A percentile compares a stretch with the other conserved stretches of the same genome.
Conservation (phyloP, 805 yeast species). For the Cyberlindnera xylosilytica region DNA sequence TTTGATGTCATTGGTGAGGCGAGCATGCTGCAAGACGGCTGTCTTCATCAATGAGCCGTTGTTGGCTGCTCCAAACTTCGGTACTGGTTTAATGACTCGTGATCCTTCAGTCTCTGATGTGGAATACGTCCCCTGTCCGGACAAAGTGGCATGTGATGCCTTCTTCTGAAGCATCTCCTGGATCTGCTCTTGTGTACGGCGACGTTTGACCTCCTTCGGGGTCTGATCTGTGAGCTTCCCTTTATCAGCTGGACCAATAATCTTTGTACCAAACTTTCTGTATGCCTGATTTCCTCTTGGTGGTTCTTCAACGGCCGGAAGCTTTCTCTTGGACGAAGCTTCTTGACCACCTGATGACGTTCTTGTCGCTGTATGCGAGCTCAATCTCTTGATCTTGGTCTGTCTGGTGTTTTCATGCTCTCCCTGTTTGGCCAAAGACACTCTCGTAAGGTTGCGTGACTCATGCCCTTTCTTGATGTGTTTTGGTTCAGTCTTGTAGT, state of each 20-base stretch:
- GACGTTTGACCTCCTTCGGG: conserved; percentile 26
- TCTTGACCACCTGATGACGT: too few species aligned
- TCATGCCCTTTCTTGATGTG: conserved; percentile 2
- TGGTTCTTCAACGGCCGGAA: conserved; percentile 23
- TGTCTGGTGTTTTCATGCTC: conserved; percentile 19
- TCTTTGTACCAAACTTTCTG: conserved; percentile 25
- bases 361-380: too few species aligned
- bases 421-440: conserved; percentile 22
- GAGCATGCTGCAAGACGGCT: conserved; percentile 32
- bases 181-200: conserved; percentile 25
- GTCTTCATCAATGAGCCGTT: conserved; percentile 31
- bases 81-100: conserved; percentile 11
- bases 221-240: conserved; percentile 18
- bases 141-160: conserved; percentile 26
- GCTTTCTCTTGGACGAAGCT: conserved; percentile 16
- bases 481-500: too few species aligned
- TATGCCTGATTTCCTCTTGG: conserved; percentile 14
- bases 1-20: conserved; percentile 20
- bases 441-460: conserved; percentile 22
- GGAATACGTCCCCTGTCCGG: conserved; percentile 1
- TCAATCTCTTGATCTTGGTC: conserved; percentile 22
- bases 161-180: conserved; percentile 22
- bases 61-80: conserved; percentile 16
- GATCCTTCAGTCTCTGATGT: conserved; percentile 5
- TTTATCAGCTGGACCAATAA: conserved; percentile 22